Evolutionary conservation across 768 basidiomycete genomes (phyloP).

Genomic region (Trametes coccinea): DNA sequence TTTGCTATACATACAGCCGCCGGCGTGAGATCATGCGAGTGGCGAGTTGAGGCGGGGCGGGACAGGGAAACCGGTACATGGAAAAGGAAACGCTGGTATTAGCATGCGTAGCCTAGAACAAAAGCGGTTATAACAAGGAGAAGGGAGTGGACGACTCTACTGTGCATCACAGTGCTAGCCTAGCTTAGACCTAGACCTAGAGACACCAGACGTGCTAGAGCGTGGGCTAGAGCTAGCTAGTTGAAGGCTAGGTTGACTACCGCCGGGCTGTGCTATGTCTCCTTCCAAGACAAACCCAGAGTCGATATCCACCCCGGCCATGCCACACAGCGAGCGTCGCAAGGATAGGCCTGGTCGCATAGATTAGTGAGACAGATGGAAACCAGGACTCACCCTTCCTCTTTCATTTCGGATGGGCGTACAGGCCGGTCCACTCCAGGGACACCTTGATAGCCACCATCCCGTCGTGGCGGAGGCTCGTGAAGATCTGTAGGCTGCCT

Average conservation of each 20-base stretch:
- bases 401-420: constrained; percentile 90
- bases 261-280: constrained; percentile 26
- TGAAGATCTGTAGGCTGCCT: constrained; percentile 55
- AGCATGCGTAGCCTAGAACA: constrained; percentile 80
- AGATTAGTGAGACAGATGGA: constrained; percentile 16
- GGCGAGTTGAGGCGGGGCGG: constrained; percentile 12
- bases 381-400: constrained; percentile 86
- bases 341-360: constrained; percentile 8
- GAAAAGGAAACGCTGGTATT: constrained; percentile 68
- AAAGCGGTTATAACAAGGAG: constrained; percentile 53
- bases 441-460: constrained; percentile 35
- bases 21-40: constrained; percentile 23
- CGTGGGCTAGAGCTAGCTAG: constrained; percentile 45
- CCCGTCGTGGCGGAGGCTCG: constrained; percentile 38
- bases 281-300: constrained; percentile 25
- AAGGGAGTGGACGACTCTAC: constrained; percentile 68
- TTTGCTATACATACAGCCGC: constrained; percentile 59
- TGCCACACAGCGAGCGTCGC: constrained; percentile 14
- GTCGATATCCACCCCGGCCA: constrained; percentile 25
- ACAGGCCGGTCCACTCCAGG: constrained; percentile 63
- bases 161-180: constrained; percentile 61
- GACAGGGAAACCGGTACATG: constrained; percentile 26
- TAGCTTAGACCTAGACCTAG: constrained; percentile 67
- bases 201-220: constrained; percentile 64
- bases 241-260: constrained; percentile 47